A percentile compares a stretch with the other conserved stretches of the same genome.
Evolutionary conservation across 441 rosid species (phyloP).

Genomic region (Gossypium schwendimanii): DNA sequence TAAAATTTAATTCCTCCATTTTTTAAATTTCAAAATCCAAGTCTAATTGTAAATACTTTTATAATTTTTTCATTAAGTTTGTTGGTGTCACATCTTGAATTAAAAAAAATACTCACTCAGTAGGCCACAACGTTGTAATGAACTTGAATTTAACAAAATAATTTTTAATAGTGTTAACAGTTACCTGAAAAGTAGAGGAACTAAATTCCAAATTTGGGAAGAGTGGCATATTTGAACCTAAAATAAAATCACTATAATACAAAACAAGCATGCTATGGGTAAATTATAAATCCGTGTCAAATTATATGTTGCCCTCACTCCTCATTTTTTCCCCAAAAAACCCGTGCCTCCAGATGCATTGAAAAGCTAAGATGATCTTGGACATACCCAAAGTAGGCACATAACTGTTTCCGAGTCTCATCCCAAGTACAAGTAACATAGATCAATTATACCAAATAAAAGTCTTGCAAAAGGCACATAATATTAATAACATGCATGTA

Average conservation of each 20-base stretch:
- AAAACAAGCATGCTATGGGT: not conserved
- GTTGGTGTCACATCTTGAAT: no score
- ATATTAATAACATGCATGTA: not conserved
- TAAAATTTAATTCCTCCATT: no score
- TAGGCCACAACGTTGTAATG: no score
- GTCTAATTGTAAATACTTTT: no score
- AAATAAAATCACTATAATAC: not conserved
- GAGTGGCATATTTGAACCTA: no score
- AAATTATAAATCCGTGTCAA: not conserved
- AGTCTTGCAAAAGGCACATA: not conserved
- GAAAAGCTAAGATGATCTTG: not conserved
- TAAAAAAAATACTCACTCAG: no score
- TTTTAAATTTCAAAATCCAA: no score
- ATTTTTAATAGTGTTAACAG: no score
- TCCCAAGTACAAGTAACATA: not conserved
- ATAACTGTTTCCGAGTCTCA: not conserved
- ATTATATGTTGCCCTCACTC: not conserved
- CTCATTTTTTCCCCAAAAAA: not conserved
- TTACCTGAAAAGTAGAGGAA: no score
- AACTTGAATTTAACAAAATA: no score
- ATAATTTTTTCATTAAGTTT: no score
- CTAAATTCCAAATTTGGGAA: no score
- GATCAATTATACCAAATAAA: not conserved
- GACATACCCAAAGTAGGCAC: not conserved
- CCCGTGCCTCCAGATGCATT: not conserved